These are phyloP conservation scores for Cladosporium sphaerospermum DNA, from an alignment of 2,329 filamentous ascomycete genomes.

Conservation along the genomic window DNA sequence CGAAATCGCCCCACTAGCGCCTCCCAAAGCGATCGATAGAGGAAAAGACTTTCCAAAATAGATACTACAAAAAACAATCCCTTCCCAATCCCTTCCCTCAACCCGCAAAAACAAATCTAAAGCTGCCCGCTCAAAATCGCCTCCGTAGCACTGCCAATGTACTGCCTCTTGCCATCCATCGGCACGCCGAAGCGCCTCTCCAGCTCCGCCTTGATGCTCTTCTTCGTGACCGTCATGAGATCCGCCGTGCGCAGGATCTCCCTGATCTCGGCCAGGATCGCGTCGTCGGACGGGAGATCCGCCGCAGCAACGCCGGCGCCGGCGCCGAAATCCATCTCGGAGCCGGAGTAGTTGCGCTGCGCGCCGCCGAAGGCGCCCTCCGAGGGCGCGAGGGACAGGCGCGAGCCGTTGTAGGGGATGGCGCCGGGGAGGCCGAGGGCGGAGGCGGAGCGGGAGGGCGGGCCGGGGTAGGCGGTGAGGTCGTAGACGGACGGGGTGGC, in stretches of 20 bases:
- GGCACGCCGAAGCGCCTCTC: slow-evolving; percentile 84
- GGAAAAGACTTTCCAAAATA: too few species aligned
- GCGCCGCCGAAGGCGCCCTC: slow-evolving; percentile 44
- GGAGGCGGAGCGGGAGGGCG: slow-evolving; percentile 46
- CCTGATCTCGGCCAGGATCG: slow-evolving; percentile 84
- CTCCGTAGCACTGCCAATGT: slow-evolving; percentile 57
- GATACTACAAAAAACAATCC: too few species aligned
- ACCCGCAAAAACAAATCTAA: too few species aligned
- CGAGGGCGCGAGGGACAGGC: slow-evolving; percentile 72
- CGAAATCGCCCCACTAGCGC: too few species aligned
- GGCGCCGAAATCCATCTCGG: slow-evolving; percentile 61
- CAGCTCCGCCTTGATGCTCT: slow-evolving; percentile 89
- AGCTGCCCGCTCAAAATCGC: slow-evolving; percentile 37
- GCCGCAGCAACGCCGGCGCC: slow-evolving; percentile 23
- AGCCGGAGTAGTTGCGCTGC: slow-evolving; percentile 23
- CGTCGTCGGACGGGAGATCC: slow-evolving; percentile 75
- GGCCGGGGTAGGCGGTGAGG: slow-evolving; percentile 37
- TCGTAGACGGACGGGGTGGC: slow-evolving; percentile 4
- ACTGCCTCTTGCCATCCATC: slow-evolving; percentile 80
- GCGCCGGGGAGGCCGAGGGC: slow-evolving; percentile 50
- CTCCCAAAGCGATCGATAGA: too few species aligned
- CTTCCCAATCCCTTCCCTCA: too few species aligned
- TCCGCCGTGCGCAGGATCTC: slow-evolving; percentile 89
- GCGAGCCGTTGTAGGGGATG: slow-evolving; percentile 45
- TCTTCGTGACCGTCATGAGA: slow-evolving; percentile 97